Base-by-base conservation (phyloP, 176 grass and related monocot species). In the Secale cereale region DNA sequence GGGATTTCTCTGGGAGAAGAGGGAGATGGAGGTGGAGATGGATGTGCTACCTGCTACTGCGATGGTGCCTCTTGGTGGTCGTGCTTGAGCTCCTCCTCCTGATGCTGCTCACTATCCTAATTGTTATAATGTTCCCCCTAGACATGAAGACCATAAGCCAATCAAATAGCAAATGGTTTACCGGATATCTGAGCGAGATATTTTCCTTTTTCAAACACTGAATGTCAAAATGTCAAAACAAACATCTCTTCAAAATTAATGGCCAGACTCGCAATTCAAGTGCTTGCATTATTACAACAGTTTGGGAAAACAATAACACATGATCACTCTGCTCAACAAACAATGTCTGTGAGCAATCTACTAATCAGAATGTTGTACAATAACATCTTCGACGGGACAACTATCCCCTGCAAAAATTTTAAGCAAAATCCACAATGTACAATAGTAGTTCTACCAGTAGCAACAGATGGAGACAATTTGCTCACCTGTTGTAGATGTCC, bases 271-370 rank as follows among this genome's bases (percentile, higher is more conserved):
- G 19, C 15, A 31, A 33, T 65, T 31, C 35, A 71, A 65, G 26
- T 66, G 52, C 13, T 41, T 32, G 4, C 25, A 72, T 41, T 62
- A 31, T 10, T 43, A 65, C 14, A 39, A 41, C 8, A 84, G 13
- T 65, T 71, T 32, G 31, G 8, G 65, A 22, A 86, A 45, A 17
- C 6, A 70, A n/a, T 14, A 45, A 16, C 25, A 33, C 48, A 52
- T 41, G 57, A 59, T 27, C 63, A 16, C 28, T 43, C 32, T 70
- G 54, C 4, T 8, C 67, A 82, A 43, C 17, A 26, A 69, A 63
- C 33, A 63, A 17, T 62, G 28, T 5, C 40, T 63, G 62, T 82
- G 19, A 56, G n/a, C 28, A 82, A 82, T 86, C 54, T 25, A 89
- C 50, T 62, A 20, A 33, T 63, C 17, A 81, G 26, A 77, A 8